These are phyloP conservation scores for Cryptosporidium canis DNA, from an alignment of 169 alveolate species.

Conservation along the genomic window DNA sequence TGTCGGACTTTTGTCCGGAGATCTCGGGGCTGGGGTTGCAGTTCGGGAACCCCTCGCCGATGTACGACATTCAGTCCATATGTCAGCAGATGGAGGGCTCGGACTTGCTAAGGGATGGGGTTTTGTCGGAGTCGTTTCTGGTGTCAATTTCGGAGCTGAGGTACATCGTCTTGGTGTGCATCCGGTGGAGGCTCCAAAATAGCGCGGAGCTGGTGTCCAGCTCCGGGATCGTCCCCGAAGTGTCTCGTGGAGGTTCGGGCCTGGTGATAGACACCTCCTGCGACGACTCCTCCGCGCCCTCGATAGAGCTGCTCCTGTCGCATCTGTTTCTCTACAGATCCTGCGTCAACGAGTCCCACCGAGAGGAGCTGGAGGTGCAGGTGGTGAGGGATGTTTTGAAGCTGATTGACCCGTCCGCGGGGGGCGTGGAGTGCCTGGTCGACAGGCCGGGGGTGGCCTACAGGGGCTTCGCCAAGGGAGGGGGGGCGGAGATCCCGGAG, in stretches of 20 bases:
- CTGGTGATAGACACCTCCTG: neutral
- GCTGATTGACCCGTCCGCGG: constrained; percentile 27
- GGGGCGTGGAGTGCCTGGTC: neutral
- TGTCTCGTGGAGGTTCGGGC: neutral
- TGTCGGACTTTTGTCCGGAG: constrained; percentile 7
- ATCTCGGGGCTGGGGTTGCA: neutral
- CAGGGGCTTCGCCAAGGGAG: neutral
- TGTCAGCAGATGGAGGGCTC: neutral
- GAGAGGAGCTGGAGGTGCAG: constrained; percentile 44
- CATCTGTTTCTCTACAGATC: constrained; percentile 40
- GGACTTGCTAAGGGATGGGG: neutral
- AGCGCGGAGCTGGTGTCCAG: neutral
- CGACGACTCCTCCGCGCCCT: constrained; percentile 7
- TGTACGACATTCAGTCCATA: neutral
- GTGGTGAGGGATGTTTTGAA: constrained; percentile 24
- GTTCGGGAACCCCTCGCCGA: neutral
- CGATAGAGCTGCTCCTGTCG: constrained; percentile 13
- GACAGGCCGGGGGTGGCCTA: neutral
- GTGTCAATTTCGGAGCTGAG: constrained; percentile 30
- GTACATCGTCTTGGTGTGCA: constrained; percentile 47
- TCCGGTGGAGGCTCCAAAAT: constrained; percentile 48
- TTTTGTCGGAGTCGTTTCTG: neutral
- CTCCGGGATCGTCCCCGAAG: neutral
- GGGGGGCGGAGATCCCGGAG: neutral
- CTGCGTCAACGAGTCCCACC: constrained; percentile 38